These are phyloP conservation scores for Magnusiomyces magnusii DNA, from an alignment of 1,139 yeast species.

Conservation along the genomic window DNA sequence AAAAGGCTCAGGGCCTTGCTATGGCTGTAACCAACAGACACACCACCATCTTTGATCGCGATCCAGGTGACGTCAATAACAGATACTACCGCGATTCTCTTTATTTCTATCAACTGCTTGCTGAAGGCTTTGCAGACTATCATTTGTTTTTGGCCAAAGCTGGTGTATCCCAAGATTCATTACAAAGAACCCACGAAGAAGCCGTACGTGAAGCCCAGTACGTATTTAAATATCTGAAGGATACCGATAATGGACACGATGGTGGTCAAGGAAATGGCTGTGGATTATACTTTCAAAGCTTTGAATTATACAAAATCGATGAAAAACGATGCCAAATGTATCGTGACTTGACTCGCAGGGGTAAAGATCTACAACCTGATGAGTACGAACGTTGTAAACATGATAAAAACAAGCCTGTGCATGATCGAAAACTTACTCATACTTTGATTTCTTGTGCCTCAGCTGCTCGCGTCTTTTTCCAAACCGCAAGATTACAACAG, in stretches of 20 bases:
- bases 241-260: constrained; percentile 21
- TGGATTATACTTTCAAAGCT: constrained; percentile 54
- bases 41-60: constrained; percentile 57
- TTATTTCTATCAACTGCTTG: constrained; percentile 54
- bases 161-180: constrained; percentile 30
- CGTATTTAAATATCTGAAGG: constrained; percentile 46
- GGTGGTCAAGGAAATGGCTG: constrained; percentile 35
- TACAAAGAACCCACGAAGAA: constrained; percentile 24
- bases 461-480: constrained; percentile 64
- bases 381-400: constrained; percentile 43
- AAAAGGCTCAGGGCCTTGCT: constrained; percentile 53
- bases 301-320: constrained; percentile 53
- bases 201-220: constrained; percentile 27
- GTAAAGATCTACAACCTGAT: constrained; percentile 46
- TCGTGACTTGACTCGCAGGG: constrained; percentile 48
- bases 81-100: constrained; percentile 62
- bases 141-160: constrained; percentile 43
- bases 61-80: constrained; percentile 44
- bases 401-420: constrained; percentile 27
- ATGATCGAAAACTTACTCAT: constrained; percentile 40
- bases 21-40: constrained; percentile 51
- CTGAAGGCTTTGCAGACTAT: constrained; percentile 67
- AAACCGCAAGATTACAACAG: constrained; percentile 48
- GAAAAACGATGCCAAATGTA: constrained; percentile 46
- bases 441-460: constrained; percentile 58